These are phyloP conservation scores for Sisymbrium irio DNA, from an alignment of 345 rosid species.

Conservation along the genomic window DNA sequence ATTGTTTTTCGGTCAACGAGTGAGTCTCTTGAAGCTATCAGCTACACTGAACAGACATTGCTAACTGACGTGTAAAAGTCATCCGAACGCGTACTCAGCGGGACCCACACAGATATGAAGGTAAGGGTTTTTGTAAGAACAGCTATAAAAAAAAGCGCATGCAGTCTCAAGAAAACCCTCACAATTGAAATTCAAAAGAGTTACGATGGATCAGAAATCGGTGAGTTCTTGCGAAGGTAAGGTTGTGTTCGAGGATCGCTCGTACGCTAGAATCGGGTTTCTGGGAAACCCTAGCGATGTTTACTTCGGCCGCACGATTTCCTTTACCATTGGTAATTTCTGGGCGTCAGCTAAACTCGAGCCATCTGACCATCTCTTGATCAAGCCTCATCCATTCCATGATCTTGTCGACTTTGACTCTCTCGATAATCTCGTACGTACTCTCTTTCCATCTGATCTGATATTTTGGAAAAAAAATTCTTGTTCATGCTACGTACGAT, in stretches of 20 bases:
- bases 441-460: background rate
- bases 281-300: slow-evolving; percentile 81
- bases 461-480: background rate
- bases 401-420: slow-evolving; percentile 70
- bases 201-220: background rate
- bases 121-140: background rate
- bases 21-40: no score
- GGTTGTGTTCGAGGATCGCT: slow-evolving; percentile 45
- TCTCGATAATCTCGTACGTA: slow-evolving; percentile 55
- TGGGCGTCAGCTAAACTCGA: slow-evolving; percentile 62
- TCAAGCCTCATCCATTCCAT: slow-evolving; percentile 73
- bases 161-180: background rate
- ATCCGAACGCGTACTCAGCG: background rate
- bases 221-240: background rate
- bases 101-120: background rate
- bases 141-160: background rate
- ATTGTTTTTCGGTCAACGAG: background rate
- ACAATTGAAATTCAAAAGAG: background rate
- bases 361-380: slow-evolving; percentile 64
- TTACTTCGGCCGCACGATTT: slow-evolving; percentile 64
- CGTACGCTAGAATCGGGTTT: slow-evolving; percentile 61
- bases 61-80: slow-evolving; percentile 4
- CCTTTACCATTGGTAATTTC: slow-evolving; percentile 60
- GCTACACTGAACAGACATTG: background rate
- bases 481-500: background rate